Evolutionary conservation across 2,329 filamentous ascomycete genomes (phyloP).

Genomic region (Monosporascus sp.): DNA sequence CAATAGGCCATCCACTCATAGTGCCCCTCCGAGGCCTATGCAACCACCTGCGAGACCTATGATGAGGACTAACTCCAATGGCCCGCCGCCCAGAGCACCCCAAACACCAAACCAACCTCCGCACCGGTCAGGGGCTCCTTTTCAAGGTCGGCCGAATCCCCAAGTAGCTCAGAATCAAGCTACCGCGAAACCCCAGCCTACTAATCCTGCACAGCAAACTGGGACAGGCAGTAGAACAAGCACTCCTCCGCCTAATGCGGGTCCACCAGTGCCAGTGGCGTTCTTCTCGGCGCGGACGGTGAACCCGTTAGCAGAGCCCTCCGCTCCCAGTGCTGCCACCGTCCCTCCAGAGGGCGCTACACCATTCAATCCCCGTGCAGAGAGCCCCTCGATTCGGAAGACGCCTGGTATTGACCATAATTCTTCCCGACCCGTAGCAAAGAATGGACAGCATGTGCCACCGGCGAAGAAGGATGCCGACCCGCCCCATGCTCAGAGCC

Average conservation of each 20-base stretch:
- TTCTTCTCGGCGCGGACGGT: constrained; percentile 70
- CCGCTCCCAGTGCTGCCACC: constrained; percentile 36
- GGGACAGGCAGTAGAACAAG: constrained; percentile 18
- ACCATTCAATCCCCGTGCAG: constrained; percentile 67
- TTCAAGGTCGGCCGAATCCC: constrained; percentile 20
- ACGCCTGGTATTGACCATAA: constrained; percentile 83
- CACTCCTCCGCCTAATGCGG: constrained; percentile 26
- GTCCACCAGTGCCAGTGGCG: constrained; percentile 40
- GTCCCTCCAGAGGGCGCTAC: constrained; percentile 42
- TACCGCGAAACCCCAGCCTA: constrained; percentile 7
- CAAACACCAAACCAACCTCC: constrained; percentile 31
- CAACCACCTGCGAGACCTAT: constrained; percentile 33
- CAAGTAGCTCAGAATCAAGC: constrained; percentile 11
- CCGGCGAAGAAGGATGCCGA: constrained; percentile 28
- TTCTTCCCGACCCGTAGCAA: constrained; percentile 66
- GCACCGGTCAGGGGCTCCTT: constrained; percentile 18
- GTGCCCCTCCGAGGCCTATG: constrained; percentile 25
- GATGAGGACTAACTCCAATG: constrained; percentile 24
- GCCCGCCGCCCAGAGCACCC: constrained; percentile 27
- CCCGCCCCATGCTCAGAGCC: constrained; percentile 11
- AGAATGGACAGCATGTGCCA: constrained; percentile 48
- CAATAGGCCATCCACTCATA: constrained; percentile 23
- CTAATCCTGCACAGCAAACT: constrained; percentile 19
- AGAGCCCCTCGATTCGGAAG: constrained; percentile 82
- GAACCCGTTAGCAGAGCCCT: constrained; percentile 46